These are phyloP conservation scores for Leptographium procerum DNA, from an alignment of 2,329 filamentous ascomycete species.

Conservation along the genomic window DNA sequence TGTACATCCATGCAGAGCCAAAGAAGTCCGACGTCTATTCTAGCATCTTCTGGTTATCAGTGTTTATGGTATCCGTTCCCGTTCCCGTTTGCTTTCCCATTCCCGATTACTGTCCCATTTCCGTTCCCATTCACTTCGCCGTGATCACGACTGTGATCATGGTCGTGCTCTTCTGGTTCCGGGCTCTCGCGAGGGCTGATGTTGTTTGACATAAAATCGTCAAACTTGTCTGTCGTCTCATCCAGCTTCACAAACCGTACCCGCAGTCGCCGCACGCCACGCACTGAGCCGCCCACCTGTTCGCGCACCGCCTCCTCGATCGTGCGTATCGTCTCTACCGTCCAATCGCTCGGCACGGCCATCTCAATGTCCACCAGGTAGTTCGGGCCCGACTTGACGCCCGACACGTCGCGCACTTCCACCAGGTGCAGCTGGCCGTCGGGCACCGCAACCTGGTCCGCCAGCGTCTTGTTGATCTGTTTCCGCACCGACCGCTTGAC, in stretches of 20 bases:
- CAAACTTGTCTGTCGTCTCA: conserved; percentile 43
- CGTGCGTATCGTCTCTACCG: conserved; percentile 54
- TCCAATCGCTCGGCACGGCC: conserved; percentile 66
- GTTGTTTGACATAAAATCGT: conserved; percentile 67
- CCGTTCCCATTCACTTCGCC: not conserved
- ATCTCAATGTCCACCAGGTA: conserved; percentile 87
- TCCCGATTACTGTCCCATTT: not conserved
- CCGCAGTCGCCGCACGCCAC: conserved; percentile 72
- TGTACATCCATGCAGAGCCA: not conserved
- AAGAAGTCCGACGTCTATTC: not conserved
- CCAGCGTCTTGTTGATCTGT: conserved; percentile 49
- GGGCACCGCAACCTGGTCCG: conserved; percentile 20
- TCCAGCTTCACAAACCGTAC: conserved; percentile 72
- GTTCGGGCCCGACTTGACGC: conserved; percentile 93
- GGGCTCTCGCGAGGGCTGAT: conserved; percentile 45
- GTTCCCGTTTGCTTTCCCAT: not conserved
- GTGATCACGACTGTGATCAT: conserved; percentile 20
- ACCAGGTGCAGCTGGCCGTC: conserved; percentile 47
- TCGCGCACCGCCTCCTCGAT: conserved; percentile 67
- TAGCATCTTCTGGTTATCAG: not conserved
- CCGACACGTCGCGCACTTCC: conserved; percentile 67
- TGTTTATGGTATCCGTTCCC: not conserved
- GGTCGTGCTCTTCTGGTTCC: conserved; percentile 43
- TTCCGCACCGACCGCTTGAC: conserved; percentile 61
- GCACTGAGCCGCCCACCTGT: conserved; percentile 62